Evolutionary conservation across 129 eudicot genomes (phyloP).

Genomic region (Lonicera japonica): DNA sequence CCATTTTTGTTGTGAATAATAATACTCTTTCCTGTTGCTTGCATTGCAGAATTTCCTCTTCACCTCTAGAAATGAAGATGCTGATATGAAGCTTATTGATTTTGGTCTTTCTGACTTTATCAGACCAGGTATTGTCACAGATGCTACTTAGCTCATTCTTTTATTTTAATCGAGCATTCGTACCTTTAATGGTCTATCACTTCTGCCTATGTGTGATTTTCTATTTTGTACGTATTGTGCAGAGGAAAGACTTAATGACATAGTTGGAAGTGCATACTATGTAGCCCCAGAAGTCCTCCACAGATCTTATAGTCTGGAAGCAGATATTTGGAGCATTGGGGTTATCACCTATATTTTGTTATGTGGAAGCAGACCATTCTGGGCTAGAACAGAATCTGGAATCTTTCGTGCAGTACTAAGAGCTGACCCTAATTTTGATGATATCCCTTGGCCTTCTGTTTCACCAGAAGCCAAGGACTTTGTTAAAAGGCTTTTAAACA

Average conservation of each 20-base stretch:
- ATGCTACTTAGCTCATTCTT: not conserved
- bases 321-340: conserved; percentile 64
- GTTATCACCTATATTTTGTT: conserved; percentile 51
- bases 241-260: conserved; percentile 56
- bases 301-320: conserved; percentile 54
- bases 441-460: conserved; percentile 55
- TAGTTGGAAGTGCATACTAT: conserved; percentile 62
- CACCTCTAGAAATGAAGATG: conserved; percentile 72
- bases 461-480: conserved; percentile 51
- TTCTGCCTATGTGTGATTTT: not conserved
- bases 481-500: conserved; percentile 50
- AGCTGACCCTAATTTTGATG: conserved; percentile 55
- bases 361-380: conserved; percentile 68
- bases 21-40: conserved; percentile 1
- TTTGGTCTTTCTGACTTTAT: conserved; percentile 96
- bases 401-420: conserved; percentile 53
- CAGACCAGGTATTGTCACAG: conserved; percentile 59
- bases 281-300: conserved; percentile 70
- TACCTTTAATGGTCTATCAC: too few species aligned
- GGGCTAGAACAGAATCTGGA: conserved; percentile 64
- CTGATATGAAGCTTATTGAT: conserved; percentile 95
- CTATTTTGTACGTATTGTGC: conserved; percentile 7
- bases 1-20: not conserved
- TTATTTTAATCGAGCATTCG: not conserved
- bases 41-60: conserved; percentile 73